Conservation (phyloP, 345 rosid species). For the Cardamine resedifolia region DNA sequence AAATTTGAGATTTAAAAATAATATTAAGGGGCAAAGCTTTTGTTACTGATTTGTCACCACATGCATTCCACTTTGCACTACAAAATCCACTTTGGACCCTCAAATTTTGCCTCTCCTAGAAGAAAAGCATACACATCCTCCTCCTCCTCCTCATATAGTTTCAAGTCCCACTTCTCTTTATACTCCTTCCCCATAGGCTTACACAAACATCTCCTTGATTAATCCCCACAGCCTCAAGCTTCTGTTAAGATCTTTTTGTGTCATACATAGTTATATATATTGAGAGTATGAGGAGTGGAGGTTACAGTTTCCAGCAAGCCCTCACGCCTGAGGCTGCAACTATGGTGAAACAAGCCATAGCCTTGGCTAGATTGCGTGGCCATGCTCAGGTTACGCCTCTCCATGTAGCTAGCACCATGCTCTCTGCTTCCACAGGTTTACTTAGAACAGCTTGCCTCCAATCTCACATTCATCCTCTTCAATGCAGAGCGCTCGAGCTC, state of each 20-base stretch:
- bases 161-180: conserved; percentile 7
- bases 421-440: conserved; percentile 60
- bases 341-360: conserved; percentile 71
- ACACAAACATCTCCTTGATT: conserved; percentile 1
- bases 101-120: conserved; percentile 55
- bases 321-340: conserved; percentile 67
- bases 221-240: not conserved
- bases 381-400: conserved; percentile 94
- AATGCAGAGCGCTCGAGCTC: conserved; percentile 93
- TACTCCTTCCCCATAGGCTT: conserved; percentile 13
- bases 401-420: conserved; percentile 89
- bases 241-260: not conserved
- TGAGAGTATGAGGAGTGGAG: conserved; percentile 67
- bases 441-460: conserved; percentile 81
- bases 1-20: conserved; percentile 36
- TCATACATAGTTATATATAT: not conserved
- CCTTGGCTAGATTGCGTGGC: conserved; percentile 69
- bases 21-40: conserved; percentile 46
- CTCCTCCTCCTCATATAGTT: conserved; percentile 24
- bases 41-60: conserved; percentile 77
- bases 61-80: conserved; percentile 81
- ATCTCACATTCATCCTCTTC: conserved; percentile 86
- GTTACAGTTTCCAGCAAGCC: conserved; percentile 70
- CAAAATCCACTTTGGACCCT: conserved; percentile 71
- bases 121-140: conserved; percentile 68